Conservation (phyloP, 2,329 filamentous ascomycete species). For the Penicillium crustosum region DNA sequence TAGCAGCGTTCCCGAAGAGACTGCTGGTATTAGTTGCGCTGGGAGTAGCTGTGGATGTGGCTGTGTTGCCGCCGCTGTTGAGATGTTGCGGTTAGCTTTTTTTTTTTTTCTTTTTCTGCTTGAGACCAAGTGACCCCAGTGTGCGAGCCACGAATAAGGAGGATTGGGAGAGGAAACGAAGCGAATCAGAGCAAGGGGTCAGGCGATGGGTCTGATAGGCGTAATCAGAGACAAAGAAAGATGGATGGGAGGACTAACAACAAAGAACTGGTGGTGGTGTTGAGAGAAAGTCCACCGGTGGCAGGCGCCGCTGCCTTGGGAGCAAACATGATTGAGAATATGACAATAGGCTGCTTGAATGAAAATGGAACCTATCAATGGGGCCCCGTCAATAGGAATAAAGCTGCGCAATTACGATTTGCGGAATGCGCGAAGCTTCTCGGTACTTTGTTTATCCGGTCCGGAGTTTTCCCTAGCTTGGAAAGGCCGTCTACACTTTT, state of each 20-base stretch:
- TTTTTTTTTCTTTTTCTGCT: neutral
- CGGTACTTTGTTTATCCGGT: slow-evolving; percentile 19
- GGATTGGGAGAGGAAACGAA: neutral
- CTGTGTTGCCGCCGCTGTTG: slow-evolving; percentile 26
- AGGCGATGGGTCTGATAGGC: slow-evolving; percentile 4
- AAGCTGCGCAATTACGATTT: slow-evolving; percentile 18
- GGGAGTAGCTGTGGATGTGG: slow-evolving; percentile 29
- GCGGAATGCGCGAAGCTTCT: slow-evolving; percentile 14
- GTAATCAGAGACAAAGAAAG: slow-evolving; percentile 2
- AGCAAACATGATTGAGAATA: slow-evolving; percentile 35
- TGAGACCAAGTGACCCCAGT: neutral
- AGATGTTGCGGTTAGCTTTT: slow-evolving; percentile 19
- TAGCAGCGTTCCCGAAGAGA: slow-evolving; percentile 32
- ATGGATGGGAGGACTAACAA: slow-evolving; percentile 42
- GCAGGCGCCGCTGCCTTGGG: slow-evolving; percentile 37
- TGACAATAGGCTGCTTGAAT: slow-evolving; percentile 2
- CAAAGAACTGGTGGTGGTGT: slow-evolving; percentile 51
- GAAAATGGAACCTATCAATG: slow-evolving; percentile 12
- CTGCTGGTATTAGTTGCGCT: slow-evolving; percentile 30
- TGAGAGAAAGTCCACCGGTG: slow-evolving; percentile 50
- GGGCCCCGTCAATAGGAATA: neutral
- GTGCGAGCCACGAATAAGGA: neutral
- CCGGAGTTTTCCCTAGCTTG: neutral
- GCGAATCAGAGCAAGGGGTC: slow-evolving; percentile 8
- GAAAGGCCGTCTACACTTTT: neutral